Evolutionary conservation across 768 basidiomycete species (phyloP).

Genomic region (Tylopilus felleus): DNA sequence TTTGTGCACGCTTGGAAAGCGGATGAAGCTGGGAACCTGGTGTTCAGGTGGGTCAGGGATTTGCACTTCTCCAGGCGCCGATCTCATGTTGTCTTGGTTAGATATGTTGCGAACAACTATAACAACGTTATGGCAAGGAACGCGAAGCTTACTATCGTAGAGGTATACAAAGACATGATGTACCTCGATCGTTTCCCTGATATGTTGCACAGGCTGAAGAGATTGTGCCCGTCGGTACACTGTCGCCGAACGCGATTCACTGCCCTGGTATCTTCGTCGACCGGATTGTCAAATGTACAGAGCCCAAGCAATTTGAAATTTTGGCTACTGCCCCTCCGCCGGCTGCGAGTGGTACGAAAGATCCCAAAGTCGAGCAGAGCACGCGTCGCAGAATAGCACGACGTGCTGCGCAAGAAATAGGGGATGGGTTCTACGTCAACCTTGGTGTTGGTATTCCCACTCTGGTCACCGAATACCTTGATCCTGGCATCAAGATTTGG

Average conservation of each 20-base stretch:
- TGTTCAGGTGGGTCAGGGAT: slow-evolving; percentile 65
- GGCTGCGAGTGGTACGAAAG: slow-evolving; percentile 36
- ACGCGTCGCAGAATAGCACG: slow-evolving; percentile 70
- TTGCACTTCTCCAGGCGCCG: background rate
- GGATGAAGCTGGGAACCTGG: slow-evolving; percentile 82
- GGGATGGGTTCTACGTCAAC: slow-evolving; percentile 82
- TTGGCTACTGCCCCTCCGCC: slow-evolving; percentile 55
- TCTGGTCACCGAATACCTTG: slow-evolving; percentile 72
- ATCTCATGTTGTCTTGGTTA: slow-evolving; percentile 23
- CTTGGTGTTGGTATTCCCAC: slow-evolving; percentile 91
- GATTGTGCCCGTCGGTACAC: slow-evolving; percentile 75
- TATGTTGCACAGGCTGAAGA: slow-evolving; percentile 63
- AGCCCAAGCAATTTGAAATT: slow-evolving; percentile 73
- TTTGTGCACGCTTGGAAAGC: slow-evolving; percentile 88
- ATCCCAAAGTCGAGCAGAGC: slow-evolving; percentile 49
- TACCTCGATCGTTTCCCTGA: background rate
- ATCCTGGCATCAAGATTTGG: slow-evolving; percentile 70
- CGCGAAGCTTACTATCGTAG: slow-evolving; percentile 83
- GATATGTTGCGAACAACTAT: slow-evolving; percentile 85
- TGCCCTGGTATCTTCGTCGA: slow-evolving; percentile 82
- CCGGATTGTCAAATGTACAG: slow-evolving; percentile 73
- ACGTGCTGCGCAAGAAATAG: slow-evolving; percentile 83
- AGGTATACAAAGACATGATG: slow-evolving; percentile 43
- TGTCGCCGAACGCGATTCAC: slow-evolving; percentile 81
- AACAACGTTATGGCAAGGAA: slow-evolving; percentile 81